Conservation (phyloP, 2,329 filamentous ascomycete species). For the Seiridium cupressi region DNA sequence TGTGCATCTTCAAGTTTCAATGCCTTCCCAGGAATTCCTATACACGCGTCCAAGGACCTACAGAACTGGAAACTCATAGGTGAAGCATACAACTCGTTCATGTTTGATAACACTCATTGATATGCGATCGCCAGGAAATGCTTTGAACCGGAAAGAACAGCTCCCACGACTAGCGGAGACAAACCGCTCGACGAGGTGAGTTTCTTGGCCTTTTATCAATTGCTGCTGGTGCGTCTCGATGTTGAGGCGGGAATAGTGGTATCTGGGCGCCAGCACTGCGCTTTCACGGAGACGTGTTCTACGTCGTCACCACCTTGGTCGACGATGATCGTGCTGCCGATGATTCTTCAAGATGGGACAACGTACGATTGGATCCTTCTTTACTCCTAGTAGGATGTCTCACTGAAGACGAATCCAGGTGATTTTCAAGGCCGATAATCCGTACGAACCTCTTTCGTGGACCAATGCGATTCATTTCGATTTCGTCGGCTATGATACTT, state of each 20-base stretch:
- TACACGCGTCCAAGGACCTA: constrained; percentile 43
- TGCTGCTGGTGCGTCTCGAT: neutral
- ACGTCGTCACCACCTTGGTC: constrained; percentile 40
- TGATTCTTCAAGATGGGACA: constrained; percentile 31
- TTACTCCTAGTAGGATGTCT: neutral
- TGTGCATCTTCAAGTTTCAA: constrained; percentile 43
- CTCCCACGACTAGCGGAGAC: constrained; percentile 25
- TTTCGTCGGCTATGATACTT: constrained; percentile 52
- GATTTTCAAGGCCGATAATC: constrained; percentile 42
- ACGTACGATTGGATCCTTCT: constrained; percentile 17
- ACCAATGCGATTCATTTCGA: constrained; percentile 46
- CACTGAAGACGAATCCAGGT: constrained; percentile 21
- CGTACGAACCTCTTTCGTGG: constrained; percentile 42
- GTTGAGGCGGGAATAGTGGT: constrained; percentile 22
- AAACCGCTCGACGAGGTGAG: constrained; percentile 24
- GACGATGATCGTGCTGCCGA: constrained; percentile 27
- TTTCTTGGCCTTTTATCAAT: neutral
- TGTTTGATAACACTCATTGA: neutral
- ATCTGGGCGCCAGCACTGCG: constrained; percentile 48
- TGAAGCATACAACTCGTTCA: neutral
- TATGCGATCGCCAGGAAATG: constrained; percentile 17
- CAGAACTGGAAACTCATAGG: constrained; percentile 34
- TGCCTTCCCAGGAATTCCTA: constrained; percentile 41
- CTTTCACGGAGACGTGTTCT: constrained; percentile 41
- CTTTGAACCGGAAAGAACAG: constrained; percentile 24